Percentiles rank a stretch among this genome's conserved stretches.
Conservation (phyloP, 2,329 filamentous ascomycete species). For the Hansfordia pulvinata region DNA sequence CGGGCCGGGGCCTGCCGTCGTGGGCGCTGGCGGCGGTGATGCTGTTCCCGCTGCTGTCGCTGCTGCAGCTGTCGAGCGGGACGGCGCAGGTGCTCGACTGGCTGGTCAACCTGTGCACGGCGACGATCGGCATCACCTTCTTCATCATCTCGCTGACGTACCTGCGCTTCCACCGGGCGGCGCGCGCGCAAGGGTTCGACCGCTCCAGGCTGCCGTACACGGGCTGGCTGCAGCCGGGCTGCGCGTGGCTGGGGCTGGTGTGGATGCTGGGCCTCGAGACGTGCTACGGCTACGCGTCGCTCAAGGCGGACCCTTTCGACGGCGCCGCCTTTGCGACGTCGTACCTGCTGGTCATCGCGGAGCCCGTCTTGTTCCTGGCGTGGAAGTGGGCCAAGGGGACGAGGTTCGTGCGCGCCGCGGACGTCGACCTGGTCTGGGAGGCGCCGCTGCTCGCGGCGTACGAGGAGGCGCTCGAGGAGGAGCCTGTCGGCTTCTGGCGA, state of each 20-base stretch:
- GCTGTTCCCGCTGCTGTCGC: slow-evolving; percentile 3
- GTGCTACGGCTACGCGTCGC: slow-evolving; percentile 5
- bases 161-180: slow-evolving; percentile 3
- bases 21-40: slow-evolving; percentile 1
- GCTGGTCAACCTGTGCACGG: slow-evolving; percentile 5
- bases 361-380: slow-evolving; percentile 6
- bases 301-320: too few relatives aligned
- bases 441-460: slow-evolving; percentile 42
- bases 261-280: slow-evolving; percentile 4
- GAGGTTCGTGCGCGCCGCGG: slow-evolving; percentile 5
- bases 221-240: slow-evolving; percentile 6
- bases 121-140: slow-evolving; percentile 5
- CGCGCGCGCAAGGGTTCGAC: slow-evolving; percentile 11
- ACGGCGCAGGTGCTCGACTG: slow-evolving; percentile 5
- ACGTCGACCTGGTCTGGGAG: slow-evolving; percentile 31
- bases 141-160: slow-evolving; percentile 4
- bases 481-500: slow-evolving; percentile 30
- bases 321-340: slow-evolving; percentile 6
- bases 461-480: slow-evolving; percentile 28
- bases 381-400: slow-evolving; percentile 5
- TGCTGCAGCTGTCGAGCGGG: slow-evolving; percentile 3
- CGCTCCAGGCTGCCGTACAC: slow-evolving; percentile 9
- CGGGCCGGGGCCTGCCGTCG: slow-evolving; percentile 1
- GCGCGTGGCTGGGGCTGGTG: slow-evolving; percentile 3
- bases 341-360: slow-evolving; percentile 8